Evolutionary conservation across 345 rosid species (phyloP).

Genomic region (Lepidium africanum): DNA sequence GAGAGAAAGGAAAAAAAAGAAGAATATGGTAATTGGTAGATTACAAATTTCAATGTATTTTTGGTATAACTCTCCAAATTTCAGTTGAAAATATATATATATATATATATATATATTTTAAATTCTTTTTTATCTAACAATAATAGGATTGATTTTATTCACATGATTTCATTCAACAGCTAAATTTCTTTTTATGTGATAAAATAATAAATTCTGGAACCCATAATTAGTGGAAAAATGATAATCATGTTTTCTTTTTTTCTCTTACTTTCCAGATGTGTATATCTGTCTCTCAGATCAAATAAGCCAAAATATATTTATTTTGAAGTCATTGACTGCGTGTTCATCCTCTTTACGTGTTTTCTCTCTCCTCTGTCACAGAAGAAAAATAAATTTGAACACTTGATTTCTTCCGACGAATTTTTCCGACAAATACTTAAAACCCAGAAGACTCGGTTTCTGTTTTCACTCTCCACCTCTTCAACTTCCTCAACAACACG

Average conservation of each 20-base stretch:
- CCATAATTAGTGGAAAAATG: constrained; percentile 16
- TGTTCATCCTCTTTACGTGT: constrained; percentile 15
- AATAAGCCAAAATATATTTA: constrained; percentile 22
- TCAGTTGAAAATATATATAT: too few relatives aligned
- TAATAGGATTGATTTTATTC: too few relatives aligned
- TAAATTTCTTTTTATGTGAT: neutral
- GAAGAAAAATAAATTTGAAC: neutral
- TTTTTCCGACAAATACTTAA: neutral
- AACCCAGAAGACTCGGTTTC: constrained; percentile 8
- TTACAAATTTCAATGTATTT: too few relatives aligned
- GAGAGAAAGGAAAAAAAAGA: too few relatives aligned
- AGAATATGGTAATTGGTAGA: too few relatives aligned
- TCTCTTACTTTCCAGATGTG: neutral
- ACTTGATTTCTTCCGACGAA: constrained; percentile 1
- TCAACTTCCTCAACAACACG: neutral
- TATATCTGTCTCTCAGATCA: neutral
- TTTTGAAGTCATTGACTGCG: constrained; percentile 16
- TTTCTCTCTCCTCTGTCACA: constrained; percentile 27
- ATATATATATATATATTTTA: too few relatives aligned
- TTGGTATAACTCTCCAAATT: too few relatives aligned
- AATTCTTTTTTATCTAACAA: too few relatives aligned
- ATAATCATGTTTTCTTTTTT: neutral
- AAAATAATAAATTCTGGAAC: neutral
- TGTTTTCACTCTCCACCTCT: neutral
- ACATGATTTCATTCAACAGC: neutral